Base-by-base conservation (phyloP, 148 eudicot species). In the Rhododendron kiyosumense region DNA sequence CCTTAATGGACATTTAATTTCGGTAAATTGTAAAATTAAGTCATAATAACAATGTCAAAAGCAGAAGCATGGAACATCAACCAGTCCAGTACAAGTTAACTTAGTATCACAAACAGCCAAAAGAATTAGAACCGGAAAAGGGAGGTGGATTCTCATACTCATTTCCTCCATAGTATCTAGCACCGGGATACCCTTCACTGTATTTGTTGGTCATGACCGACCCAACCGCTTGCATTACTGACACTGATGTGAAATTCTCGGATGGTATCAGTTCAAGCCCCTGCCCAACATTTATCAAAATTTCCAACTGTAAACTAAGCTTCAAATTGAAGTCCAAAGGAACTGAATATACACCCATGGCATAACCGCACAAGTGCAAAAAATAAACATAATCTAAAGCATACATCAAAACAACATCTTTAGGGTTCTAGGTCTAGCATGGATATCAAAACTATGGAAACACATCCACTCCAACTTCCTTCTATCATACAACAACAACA, bases 211-310 rank as follows among this genome's bases (percentile, higher is more conserved):
- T 97, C 99, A 97, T 97, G 84, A 97, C 94, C 52, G 98, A 97
- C 32, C 99, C 99, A 93, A 97, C 99, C 59, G 99, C 99, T 97
- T 97, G 98, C 99, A 97, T 94, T 90, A 97, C 99, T 14, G 99
- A 97, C 81, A 92, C 86, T 22, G 99, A 97, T 81, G 99, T 97
- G 88, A 97, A 97, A 87, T 97, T 97, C 87, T 97, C 99, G 14
- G 98, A 97, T 12, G 99, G 99, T 73, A 97, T 97, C 85, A 97
- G 98, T 84, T 97, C 99, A 24, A 97, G 91, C 59, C 99, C 99
- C 99, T 97, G 81, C 57, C 86, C 38, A 84, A 3, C 43, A 20
- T 73, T 59, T 17, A 51, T 34, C 4, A 65, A 22, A 17, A 75
- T 28, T 28, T 63, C 63, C 57, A 24, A 83, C 36, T 74, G 59